Base-by-base conservation (phyloP, 352 stramenopile genomes). In the Phytophthora sansomeana region DNA sequence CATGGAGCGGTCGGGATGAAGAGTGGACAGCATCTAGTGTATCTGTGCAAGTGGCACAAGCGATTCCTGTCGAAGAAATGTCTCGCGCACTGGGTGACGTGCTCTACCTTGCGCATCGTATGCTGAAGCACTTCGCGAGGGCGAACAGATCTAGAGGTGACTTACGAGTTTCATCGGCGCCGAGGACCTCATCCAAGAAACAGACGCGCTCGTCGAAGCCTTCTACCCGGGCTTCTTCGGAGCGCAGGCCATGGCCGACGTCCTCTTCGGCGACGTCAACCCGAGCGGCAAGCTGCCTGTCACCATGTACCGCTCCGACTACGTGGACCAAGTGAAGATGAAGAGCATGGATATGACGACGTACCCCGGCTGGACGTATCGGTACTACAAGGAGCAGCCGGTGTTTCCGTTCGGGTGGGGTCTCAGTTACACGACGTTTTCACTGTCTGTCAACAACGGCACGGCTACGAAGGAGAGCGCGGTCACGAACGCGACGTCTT, bases 331-430 rank as follows among this genome's bases (percentile, higher is more conserved):
- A 1, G 77, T 97, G 11, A 49, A 83, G 7, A 95, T 96, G 81
- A 91, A 84, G 70, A 95, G 88, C 61, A 97, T 97, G 87, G 87
- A 85, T 74, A 97, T 98, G 91, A 96, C 87, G 33, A 69, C 78
- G 54, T 90, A 88, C 53, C 92, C 92, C 4, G 93, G 93, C 3
- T 84, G 92, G 8, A 96, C 91, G n/a, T 97, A 98, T 64, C 78
- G 90, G 2, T 98, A 98, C 67, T 98, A 89, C 77, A 95, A 89
- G 55, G 91, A 93, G 49, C 68, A 90, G 6, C 83, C 89, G 0
- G 86, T 98, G 32, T 96, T 96, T 42, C 81, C 89, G 7, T 98
- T 98, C 61, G 93, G 93, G 6, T 93, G 82, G 61, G 93, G 93
- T 3, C 77, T 98, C 35, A 96, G 85, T 53, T 98, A 98, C 78